phyloP scores from a whole-genome alignment of 768 basidiomycete species.

The Tephrocybe sp. region DNA sequence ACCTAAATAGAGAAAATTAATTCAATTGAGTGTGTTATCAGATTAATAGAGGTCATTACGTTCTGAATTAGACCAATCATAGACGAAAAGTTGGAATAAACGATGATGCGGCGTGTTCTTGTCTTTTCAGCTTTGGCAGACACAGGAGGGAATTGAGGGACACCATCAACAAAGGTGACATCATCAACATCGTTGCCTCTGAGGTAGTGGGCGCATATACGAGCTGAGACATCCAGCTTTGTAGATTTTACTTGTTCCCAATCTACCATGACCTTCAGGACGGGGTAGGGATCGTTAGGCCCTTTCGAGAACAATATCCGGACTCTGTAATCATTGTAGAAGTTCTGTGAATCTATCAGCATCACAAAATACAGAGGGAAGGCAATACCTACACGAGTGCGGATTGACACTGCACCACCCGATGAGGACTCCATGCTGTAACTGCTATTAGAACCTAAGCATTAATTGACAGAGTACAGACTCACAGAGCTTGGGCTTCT shows the following conservation, averaged over 20 bases:
- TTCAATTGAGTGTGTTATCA: too few relatives aligned
- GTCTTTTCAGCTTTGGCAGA: background rate
- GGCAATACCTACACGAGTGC: too few relatives aligned
- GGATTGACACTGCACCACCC: too few relatives aligned
- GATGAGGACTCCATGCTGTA: too few relatives aligned
- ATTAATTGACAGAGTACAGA: too few relatives aligned
- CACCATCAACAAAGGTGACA: constrained; percentile 6
- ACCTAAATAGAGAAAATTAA: background rate
- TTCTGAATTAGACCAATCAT: constrained; percentile 21
- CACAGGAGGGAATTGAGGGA: constrained; percentile 1
- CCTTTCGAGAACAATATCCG: background rate
- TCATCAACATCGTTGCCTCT: constrained; percentile 3
- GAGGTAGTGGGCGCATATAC: background rate
- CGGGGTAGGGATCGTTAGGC: constrained; percentile 1
- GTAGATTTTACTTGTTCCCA: constrained; percentile 9
- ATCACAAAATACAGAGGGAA: too few relatives aligned
- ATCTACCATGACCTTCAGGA: constrained; percentile 5
- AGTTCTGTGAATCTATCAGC: too few relatives aligned
- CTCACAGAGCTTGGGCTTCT: too few relatives aligned
- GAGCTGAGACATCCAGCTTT: constrained; percentile 9
- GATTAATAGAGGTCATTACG: too few relatives aligned
- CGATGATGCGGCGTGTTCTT: too few relatives aligned
- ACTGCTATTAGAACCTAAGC: constrained; percentile 3
- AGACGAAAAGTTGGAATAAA: too few relatives aligned
- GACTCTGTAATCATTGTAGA: too few relatives aligned